Conservation (phyloP, 805 yeast species). For the Candida multigemmis region DNA sequence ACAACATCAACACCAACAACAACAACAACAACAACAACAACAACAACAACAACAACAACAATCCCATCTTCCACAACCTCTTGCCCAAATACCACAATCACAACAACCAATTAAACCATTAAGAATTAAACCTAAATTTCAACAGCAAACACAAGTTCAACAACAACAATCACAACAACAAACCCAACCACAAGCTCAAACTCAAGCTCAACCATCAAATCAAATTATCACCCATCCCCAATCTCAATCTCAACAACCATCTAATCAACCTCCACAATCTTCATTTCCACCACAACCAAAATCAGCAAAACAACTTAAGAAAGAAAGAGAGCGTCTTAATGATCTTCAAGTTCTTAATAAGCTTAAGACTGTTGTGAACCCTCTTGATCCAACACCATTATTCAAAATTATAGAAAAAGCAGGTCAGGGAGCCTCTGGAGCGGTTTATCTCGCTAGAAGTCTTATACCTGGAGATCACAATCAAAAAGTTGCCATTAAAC, state of each 20-base stretch:
- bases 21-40: constrained; percentile 1
- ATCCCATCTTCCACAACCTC: no score
- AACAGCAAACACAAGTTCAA: constrained; percentile 10
- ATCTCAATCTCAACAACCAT: constrained; percentile 1
- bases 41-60: constrained; percentile 4
- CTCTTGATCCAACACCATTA: constrained; percentile 76
- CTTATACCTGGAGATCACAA: constrained; percentile 44
- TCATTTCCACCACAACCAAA: constrained; percentile 11
- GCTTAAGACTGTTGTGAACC: constrained; percentile 72
- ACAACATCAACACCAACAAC: constrained; percentile 15
- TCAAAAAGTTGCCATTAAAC: constrained; percentile 86
- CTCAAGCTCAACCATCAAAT: constrained; percentile 2
- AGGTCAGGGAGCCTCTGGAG: constrained; percentile 98
- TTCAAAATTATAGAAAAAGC: constrained; percentile 74
- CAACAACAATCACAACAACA: constrained; percentile 6
- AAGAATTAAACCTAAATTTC: constrained; percentile 7
- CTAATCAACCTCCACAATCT: constrained; percentile 1
- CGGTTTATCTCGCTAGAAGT: constrained; percentile 79
- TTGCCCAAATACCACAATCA: no score
- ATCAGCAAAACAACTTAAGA: constrained; percentile 29
- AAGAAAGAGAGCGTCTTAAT: constrained; percentile 45
- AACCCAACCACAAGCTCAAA: constrained; percentile 5
- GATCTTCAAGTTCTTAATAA: constrained; percentile 82
- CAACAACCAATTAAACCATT: constrained; percentile 4
- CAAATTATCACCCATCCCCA: constrained; percentile 1